phyloP scores from a whole-genome alignment of 2,329 filamentous ascomycete genomes.

The Monilinia fructigena region DNA sequence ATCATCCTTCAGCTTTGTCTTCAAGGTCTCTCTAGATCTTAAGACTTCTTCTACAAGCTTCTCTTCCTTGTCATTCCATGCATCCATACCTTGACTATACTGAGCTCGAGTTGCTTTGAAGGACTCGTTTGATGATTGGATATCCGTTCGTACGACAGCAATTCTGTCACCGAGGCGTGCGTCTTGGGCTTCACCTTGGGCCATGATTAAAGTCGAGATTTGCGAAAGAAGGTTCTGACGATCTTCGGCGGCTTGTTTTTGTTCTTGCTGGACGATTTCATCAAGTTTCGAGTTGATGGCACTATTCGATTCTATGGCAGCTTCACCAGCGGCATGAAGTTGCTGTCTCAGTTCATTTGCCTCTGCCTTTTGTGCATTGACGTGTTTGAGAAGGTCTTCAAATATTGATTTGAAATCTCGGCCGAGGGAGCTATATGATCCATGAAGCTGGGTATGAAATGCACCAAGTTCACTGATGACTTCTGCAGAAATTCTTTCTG shows the following conservation, averaged over 20 bases:
- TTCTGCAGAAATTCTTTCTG: slow-evolving; percentile 84
- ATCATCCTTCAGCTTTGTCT: slow-evolving; percentile 79
- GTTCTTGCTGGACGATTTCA: slow-evolving; percentile 72
- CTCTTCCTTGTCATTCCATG: slow-evolving; percentile 69
- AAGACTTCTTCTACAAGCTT: slow-evolving; percentile 69
- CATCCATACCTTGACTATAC: slow-evolving; percentile 70
- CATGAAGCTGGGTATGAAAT: slow-evolving; percentile 81
- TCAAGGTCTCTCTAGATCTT: slow-evolving; percentile 73
- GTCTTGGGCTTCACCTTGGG: slow-evolving; percentile 72
- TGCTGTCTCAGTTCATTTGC: slow-evolving; percentile 70
- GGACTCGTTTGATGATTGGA: slow-evolving; percentile 61
- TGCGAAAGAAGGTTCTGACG: slow-evolving; percentile 71
- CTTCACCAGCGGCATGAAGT: slow-evolving; percentile 66
- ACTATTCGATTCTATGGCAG: slow-evolving; percentile 66
- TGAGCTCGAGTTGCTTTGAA: slow-evolving; percentile 64
- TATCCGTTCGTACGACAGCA: slow-evolving; percentile 59
- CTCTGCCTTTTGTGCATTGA: slow-evolving; percentile 74
- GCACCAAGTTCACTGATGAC: slow-evolving; percentile 79
- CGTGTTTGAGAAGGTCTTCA: slow-evolving; percentile 72
- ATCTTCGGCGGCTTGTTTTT: slow-evolving; percentile 68
- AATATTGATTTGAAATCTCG: slow-evolving; percentile 85
- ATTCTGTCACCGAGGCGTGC: slow-evolving; percentile 65
- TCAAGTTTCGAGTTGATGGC: slow-evolving; percentile 65
- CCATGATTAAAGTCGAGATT: slow-evolving; percentile 73
- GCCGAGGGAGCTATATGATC: slow-evolving; percentile 79